These are phyloP conservation scores for Alloascoidea africana DNA, from an alignment of 805 yeast genomes.

Conservation along the genomic window DNA sequence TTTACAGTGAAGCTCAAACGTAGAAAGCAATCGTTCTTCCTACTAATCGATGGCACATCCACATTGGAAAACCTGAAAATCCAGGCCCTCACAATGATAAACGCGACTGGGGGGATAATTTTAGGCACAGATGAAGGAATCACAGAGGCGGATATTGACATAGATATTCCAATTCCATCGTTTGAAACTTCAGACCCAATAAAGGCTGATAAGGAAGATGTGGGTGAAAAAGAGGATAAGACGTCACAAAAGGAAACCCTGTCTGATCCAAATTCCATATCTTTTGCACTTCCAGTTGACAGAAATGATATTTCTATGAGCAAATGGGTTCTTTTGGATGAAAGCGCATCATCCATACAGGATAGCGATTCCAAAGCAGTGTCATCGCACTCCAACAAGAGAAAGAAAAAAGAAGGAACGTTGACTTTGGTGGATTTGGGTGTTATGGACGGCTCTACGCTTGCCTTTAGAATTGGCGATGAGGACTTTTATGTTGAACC, in stretches of 20 bases:
- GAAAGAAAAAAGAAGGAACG: too few species aligned
- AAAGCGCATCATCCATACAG: neutral
- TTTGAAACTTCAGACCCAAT: conserved; percentile 15
- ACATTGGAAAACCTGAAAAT: neutral
- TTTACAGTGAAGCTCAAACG: neutral
- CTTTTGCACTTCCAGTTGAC: conserved; percentile 10
- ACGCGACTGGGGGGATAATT: neutral
- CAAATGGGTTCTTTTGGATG: conserved; percentile 9
- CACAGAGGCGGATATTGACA: conserved; percentile 15
- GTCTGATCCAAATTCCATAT: conserved; percentile 6
- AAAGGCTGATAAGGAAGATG: conserved; percentile 16
- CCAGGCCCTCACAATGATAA: too few species aligned
- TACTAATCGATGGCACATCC: neutral
- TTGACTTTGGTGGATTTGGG: conserved; percentile 5
- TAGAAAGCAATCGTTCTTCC: neutral
- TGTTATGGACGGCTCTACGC: conserved; percentile 8
- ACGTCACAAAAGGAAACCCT: too few species aligned
- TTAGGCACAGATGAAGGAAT: conserved; percentile 10
- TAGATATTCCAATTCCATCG: conserved; percentile 24
- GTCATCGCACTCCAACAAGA: too few species aligned
- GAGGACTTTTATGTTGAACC: conserved; percentile 7
- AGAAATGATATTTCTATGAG: conserved; percentile 10
- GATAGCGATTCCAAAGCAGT: too few species aligned
- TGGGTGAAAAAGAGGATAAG: conserved; percentile 8
- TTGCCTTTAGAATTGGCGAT: conserved; percentile 12